Conservation (phyloP, 164 flowering plant species). For the Vitis vinifera region DNA sequence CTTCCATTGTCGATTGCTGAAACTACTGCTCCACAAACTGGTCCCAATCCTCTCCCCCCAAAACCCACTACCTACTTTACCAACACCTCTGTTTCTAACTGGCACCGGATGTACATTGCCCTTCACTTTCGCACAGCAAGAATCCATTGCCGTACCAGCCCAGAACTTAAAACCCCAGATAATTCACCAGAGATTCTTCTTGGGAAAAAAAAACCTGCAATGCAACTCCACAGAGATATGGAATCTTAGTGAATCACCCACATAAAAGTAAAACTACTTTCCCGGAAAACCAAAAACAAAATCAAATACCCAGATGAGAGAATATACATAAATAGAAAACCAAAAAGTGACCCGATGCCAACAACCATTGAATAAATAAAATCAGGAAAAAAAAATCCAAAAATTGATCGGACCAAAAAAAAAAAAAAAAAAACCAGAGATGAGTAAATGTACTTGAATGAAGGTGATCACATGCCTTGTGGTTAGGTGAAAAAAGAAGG, state of each 20-base stretch:
- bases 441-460: slow-evolving; percentile 1
- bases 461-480: slow-evolving; percentile 14
- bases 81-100: slow-evolving; percentile 9
- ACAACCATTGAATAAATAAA: background rate
- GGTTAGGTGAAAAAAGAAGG: slow-evolving; percentile 7
- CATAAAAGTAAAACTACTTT: slow-evolving; percentile 4
- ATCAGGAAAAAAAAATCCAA: background rate
- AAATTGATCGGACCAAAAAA: background rate
- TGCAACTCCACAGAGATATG: slow-evolving; percentile 1
- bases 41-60: slow-evolving; percentile 47
- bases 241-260: slow-evolving; percentile 10
- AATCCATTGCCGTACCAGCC: slow-evolving; percentile 39
- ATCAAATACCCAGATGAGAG: slow-evolving; percentile 3
- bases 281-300: slow-evolving; percentile 2
- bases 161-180: background rate
- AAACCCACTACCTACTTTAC: slow-evolving; percentile 28
- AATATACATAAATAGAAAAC: background rate
- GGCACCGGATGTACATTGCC: slow-evolving; percentile 20
- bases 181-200: background rate
- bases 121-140: slow-evolving; percentile 38
- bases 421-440: background rate
- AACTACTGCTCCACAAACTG: slow-evolving; percentile 20
- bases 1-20: slow-evolving; percentile 17
- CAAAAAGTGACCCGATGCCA: background rate
- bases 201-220: background rate